Evolutionary conservation across 2,329 filamentous ascomycete genomes (phyloP).

Genomic region (Paecilomyces formosus): DNA sequence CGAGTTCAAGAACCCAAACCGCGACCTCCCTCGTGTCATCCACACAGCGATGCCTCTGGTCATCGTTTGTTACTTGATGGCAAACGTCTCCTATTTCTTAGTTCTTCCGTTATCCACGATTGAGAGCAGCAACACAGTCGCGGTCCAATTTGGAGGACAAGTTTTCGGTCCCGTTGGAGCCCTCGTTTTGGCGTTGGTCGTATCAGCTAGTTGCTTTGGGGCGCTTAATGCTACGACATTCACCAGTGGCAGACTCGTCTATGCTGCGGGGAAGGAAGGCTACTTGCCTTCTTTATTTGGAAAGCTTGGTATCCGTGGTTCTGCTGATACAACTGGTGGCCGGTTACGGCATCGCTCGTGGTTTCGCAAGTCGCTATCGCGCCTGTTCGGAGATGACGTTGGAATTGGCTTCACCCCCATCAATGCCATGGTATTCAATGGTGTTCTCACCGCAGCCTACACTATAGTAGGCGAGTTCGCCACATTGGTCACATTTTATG

Average conservation of each 20-base stretch:
- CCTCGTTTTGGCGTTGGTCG: conserved; percentile 77
- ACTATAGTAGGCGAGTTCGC: conserved; percentile 82
- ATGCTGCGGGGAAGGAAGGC: conserved; percentile 89
- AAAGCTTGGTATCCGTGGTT: conserved; percentile 61
- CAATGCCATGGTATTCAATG: conserved; percentile 80
- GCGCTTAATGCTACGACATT: conserved; percentile 92
- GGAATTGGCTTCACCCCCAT: conserved; percentile 90
- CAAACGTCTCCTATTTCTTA: conserved; percentile 90
- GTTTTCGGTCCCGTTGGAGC: conserved; percentile 82
- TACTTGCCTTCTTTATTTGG: conserved; percentile 82
- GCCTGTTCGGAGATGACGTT: conserved; percentile 66
- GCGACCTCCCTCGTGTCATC: conserved; percentile 88
- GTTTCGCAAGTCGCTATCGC: conserved; percentile 51
- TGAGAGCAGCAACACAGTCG: conserved; percentile 88
- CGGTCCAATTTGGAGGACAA: conserved; percentile 82
- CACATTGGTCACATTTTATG: conserved; percentile 92
- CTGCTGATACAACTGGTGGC: conserved; percentile 18
- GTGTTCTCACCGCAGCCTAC: conserved; percentile 64
- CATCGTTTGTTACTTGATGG: conserved; percentile 80
- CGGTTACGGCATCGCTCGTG: conserved; percentile 44
- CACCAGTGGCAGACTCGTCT: conserved; percentile 84
- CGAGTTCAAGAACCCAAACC: conserved; percentile 85
- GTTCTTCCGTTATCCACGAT: conserved; percentile 76
- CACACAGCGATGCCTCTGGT: conserved; percentile 95
- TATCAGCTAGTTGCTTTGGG: conserved; percentile 87